Base-by-base conservation (phyloP, 345 rosid species). In the Triadica sebifera region DNA sequence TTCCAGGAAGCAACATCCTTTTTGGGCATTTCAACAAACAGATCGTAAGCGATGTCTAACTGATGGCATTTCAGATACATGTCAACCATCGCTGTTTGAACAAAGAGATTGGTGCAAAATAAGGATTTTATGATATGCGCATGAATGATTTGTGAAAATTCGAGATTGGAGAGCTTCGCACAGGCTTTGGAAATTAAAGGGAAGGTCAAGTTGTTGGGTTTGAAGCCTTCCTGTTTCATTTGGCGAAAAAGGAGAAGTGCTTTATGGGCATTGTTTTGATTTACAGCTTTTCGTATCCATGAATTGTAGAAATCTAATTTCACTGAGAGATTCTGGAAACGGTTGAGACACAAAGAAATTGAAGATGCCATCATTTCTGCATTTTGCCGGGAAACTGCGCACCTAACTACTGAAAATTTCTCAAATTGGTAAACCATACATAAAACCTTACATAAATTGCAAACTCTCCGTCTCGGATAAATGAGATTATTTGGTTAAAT, bases 1-100 rank as follows among this genome's bases (percentile, higher is more conserved):
- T 90, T 90, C 90, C 94, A 88, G 20, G 91, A 77, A 3, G 89
- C 82, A 25, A 69, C 81, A 51, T 90, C 94, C 74, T 87, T 88
- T 0, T 75, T 62, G 47, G 84, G 86, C 90, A 90, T 90, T 83
- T 49, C 59, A 5, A 75, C 92, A 37, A 90, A 90, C 85, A 84
- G 37, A 4, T 77, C 74, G 60, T 34, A 68, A 0, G 92, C 92
- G 29, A 38, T 66, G 29, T 80, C 82, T 10, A 87, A 9, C 46
- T 53, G 67, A 71, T 43, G 67, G 39, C 87, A 85, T 84, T 88
- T 90, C 0, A 75, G 37, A 9, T 87, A 87, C 88, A 80, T 80
- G 37, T 83, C 86, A 12, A 87, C 81, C 70, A 80, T 49, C 3
- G 91, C 65, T 1, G 92, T 90, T 45, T 87, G 88, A 4, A 88